phyloP scores from a whole-genome alignment of 2,329 filamentous ascomycete genomes.

The Ambrosiella xylebori region DNA sequence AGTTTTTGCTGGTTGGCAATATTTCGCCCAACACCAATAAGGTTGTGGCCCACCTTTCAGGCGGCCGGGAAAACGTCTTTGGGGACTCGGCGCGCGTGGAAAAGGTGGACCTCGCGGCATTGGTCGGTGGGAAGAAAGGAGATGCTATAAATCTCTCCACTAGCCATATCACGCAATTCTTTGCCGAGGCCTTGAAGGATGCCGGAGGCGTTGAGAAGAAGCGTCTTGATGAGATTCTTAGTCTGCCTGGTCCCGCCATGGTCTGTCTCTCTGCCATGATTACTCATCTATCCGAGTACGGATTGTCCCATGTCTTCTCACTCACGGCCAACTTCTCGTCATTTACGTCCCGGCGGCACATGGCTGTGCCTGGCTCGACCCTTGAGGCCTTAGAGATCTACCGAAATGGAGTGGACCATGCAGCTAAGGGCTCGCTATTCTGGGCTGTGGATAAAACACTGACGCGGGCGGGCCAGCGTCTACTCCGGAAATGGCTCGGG shows the following conservation, averaged over 20 bases:
- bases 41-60: slow-evolving; percentile 73
- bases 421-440: slow-evolving; percentile 73
- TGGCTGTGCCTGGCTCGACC: slow-evolving; percentile 91
- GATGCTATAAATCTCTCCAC: slow-evolving; percentile 23
- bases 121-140: background rate
- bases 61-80: slow-evolving; percentile 79
- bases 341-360: slow-evolving; percentile 84
- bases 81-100: slow-evolving; percentile 82
- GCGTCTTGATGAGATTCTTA: slow-evolving; percentile 71
- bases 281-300: slow-evolving; percentile 76
- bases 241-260: slow-evolving; percentile 68
- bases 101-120: slow-evolving; percentile 27
- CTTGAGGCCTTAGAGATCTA: slow-evolving; percentile 90
- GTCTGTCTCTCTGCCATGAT: slow-evolving; percentile 96
- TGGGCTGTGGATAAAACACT: slow-evolving; percentile 90
- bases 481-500: slow-evolving; percentile 90
- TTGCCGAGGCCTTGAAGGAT: slow-evolving; percentile 51
- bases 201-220: slow-evolving; percentile 33
- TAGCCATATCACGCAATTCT: slow-evolving; percentile 86
- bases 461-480: slow-evolving; percentile 72
- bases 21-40: slow-evolving; percentile 86
- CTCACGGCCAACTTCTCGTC: slow-evolving; percentile 94
- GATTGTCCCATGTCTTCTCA: slow-evolving; percentile 86
- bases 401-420: slow-evolving; percentile 78
- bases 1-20: slow-evolving; percentile 83